Evolutionary conservation across 2,329 filamentous ascomycete genomes (phyloP).

Genomic region (Ustulina deusta): DNA sequence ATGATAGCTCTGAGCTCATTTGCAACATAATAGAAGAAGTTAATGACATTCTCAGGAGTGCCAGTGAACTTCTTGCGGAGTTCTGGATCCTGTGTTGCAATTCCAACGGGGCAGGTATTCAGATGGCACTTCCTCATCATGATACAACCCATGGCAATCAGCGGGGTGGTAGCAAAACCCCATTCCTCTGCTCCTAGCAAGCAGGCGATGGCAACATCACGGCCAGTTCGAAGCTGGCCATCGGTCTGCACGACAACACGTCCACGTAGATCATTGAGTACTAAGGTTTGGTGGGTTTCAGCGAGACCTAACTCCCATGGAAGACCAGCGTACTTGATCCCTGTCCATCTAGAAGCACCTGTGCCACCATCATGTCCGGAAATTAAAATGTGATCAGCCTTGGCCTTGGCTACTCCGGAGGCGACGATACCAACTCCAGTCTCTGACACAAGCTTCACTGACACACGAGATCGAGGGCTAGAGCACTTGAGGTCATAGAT

Average conservation of each 20-base stretch:
- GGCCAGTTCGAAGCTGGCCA: conserved; percentile 90
- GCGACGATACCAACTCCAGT: conserved; percentile 98
- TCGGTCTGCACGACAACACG: conserved; percentile 97
- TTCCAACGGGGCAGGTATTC: conserved; percentile 80
- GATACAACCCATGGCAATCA: conserved; percentile 97
- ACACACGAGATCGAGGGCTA: conserved; percentile 90
- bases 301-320: conserved; percentile 97
- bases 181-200: conserved; percentile 97
- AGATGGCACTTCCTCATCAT: conserved; percentile 85
- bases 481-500: conserved; percentile 98
- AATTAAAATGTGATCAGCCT: conserved; percentile 96
- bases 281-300: conserved; percentile 95
- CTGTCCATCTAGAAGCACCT: conserved; percentile 96
- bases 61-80: conserved; percentile 93
- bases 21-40: conserved; percentile 98
- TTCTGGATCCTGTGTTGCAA: conserved; percentile 95
- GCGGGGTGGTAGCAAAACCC: conserved; percentile 93
- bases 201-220: conserved; percentile 94
- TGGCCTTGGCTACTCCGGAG: conserved; percentile 96
- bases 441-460: conserved; percentile 97
- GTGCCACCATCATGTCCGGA: conserved; percentile 98
- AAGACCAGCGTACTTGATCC: conserved; percentile 97
- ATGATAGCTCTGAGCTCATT: conserved; percentile 98
- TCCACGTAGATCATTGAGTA: conserved; percentile 94
- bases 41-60: conserved; percentile 95